phyloP scores from a whole-genome alignment of 2,329 filamentous ascomycete genomes.

The Dothistroma septosporum region DNA sequence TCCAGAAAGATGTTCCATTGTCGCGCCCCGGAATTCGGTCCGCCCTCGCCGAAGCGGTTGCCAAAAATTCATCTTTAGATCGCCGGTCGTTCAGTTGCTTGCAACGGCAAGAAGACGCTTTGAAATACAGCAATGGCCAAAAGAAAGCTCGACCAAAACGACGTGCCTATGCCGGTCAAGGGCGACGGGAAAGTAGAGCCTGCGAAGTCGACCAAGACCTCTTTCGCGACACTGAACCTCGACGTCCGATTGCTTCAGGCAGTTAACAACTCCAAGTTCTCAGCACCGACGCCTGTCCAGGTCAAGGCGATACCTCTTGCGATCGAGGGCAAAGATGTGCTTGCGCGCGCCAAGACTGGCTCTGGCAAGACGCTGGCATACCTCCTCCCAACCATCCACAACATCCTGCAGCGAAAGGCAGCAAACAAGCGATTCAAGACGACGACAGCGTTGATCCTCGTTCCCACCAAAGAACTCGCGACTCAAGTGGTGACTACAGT shows the following conservation, averaged over 20 bases:
- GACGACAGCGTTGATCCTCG: constrained; percentile 79
- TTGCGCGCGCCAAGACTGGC: constrained; percentile 89
- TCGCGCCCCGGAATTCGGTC: background rate
- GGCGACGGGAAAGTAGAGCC: constrained; percentile 8
- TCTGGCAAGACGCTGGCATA: constrained; percentile 98
- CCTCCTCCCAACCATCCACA: constrained; percentile 80
- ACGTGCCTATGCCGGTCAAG: constrained; percentile 39
- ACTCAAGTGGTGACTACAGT: constrained; percentile 82
- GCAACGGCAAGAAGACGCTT: background rate
- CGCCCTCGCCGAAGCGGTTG: background rate
- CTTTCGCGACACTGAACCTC: constrained; percentile 73
- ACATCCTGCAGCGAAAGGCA: constrained; percentile 73
- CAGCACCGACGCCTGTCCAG: constrained; percentile 84
- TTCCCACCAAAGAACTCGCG: constrained; percentile 90
- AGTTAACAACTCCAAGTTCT: constrained; percentile 77
- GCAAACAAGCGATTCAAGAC: constrained; percentile 44
- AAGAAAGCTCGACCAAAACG: constrained; percentile 49
- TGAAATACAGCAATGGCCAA: constrained; percentile 36
- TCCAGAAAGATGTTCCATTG: too few relatives aligned
- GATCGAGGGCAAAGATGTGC: constrained; percentile 79
- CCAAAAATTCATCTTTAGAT: background rate
- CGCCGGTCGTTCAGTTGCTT: background rate
- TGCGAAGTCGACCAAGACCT: constrained; percentile 33
- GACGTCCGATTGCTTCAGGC: constrained; percentile 84
- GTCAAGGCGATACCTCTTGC: constrained; percentile 81